Percentiles rank a stretch among this genome's conserved stretches.
phyloP scores from a whole-genome alignment of 2,329 filamentous ascomycete genomes.

The Calonectria hawksworthii region DNA sequence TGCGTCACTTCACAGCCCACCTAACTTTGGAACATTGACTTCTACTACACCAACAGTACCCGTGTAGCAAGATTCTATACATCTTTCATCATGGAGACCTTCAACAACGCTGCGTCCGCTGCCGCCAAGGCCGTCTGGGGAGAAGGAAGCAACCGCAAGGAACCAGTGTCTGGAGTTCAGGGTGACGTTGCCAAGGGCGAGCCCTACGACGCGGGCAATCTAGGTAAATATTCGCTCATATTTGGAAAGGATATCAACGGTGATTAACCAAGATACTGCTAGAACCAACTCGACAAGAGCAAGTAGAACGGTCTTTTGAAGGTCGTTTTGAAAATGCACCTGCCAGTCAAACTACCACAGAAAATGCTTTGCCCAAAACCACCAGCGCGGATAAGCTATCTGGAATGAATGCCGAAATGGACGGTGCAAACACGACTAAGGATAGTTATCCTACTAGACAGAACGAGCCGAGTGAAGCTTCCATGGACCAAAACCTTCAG shows the following conservation, averaged over 20 bases:
- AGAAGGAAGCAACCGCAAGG: constrained; percentile 59
- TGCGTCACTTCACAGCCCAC: background rate
- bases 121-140: constrained; percentile 61
- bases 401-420: constrained; percentile 31
- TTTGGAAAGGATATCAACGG: no score
- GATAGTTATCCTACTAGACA: constrained; percentile 49
- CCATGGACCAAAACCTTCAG: constrained; percentile 34
- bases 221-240: constrained; percentile 56
- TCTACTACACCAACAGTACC: background rate
- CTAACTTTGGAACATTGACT: background rate
- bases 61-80: background rate
- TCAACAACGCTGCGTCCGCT: constrained; percentile 66
- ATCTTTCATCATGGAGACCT: constrained; percentile 69
- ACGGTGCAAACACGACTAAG: constrained; percentile 45
- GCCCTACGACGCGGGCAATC: constrained; percentile 85
- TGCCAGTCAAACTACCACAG: background rate
- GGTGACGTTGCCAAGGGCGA: constrained; percentile 78
- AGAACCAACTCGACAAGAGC: constrained; percentile 19
- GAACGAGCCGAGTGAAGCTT: constrained; percentile 48
- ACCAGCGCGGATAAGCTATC: background rate
- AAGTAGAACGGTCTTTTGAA: constrained; percentile 6
- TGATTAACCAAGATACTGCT: background rate
- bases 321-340: background rate
- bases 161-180: constrained; percentile 79
- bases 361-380: background rate